Evolutionary conservation across 2,329 filamentous ascomycete species (phyloP), one percentile per base, ranked within the genome.

Genomic region (Aspergillus ochraceoroseus): DNA sequence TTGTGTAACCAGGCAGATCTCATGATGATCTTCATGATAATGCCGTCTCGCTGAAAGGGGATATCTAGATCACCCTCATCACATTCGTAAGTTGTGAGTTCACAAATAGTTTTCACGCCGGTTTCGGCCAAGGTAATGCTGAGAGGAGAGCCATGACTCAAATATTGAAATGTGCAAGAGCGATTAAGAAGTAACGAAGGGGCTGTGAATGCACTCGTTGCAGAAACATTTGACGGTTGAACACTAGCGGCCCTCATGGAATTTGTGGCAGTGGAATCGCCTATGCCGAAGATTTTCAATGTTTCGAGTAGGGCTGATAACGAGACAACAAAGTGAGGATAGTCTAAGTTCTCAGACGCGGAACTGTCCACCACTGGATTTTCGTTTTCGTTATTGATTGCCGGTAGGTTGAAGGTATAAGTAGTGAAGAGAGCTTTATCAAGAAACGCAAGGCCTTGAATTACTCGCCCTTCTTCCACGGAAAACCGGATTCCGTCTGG

Each of bases 21-120:
- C 85, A 95, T 95, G 59, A 98, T 96, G 44, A 95, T 87, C 63
- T 96, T 98, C 70, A 95, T 85, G 6, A 80, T 74, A 6, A 96
- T 73, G 37, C 82, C 77, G 35, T 87, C 78, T 20, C 88, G 79
- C 56, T 90, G 81, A 52, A 98, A 87, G 0, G 90, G 92, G 31
- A 98, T 96, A 40, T 68, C 65, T 12, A 57, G 41, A 41, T 67
- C 64, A 26, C 57, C 50, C 15, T 79, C 75, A 28, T 87, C 82
- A 11, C 85, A 78, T 34, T 88, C 76, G 66, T 95, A 98, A 0
- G 92, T 96, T 5, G 83, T 86, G 36, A 98, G 72, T 46, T 92
- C 84, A 65, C 89, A 95, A 6, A 85, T 94, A 0, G 89, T 95
- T 41, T 83, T 89, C 32, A 95, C 83, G 3, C 85, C 85, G 1